Percentiles rank a stretch among this genome's conserved stretches.
phyloP scores from a whole-genome alignment of 257 asterid species.

The Capsicum chinense region DNA sequence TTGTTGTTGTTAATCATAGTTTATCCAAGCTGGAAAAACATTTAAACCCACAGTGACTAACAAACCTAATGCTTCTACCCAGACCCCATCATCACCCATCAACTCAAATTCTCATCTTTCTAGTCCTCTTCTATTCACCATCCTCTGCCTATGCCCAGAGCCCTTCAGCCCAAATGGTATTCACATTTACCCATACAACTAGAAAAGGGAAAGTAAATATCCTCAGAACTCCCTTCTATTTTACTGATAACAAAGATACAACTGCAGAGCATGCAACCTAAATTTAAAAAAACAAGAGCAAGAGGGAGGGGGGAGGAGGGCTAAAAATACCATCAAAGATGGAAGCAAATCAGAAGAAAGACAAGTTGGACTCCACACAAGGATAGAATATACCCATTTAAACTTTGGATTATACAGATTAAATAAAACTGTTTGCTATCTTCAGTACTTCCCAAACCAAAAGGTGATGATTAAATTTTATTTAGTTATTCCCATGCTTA shows the following conservation, averaged over 20 bases:
- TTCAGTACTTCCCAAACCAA: neutral
- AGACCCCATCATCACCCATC: neutral
- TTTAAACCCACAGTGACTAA: neutral
- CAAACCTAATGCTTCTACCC: neutral
- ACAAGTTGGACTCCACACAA: neutral
- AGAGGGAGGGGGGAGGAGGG: neutral
- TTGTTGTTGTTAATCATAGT: neutral
- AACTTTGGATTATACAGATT: neutral
- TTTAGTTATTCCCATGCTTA: neutral
- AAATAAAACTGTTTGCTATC: neutral
- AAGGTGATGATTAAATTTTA: neutral
- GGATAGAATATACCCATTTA: neutral
- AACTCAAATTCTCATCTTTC: slow-evolving; percentile 8
- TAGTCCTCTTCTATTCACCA: neutral
- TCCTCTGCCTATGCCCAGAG: neutral
- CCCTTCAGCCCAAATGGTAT: slow-evolving; percentile 10
- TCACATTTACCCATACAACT: neutral
- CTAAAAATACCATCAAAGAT: too few relatives aligned
- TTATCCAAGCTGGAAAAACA: neutral
- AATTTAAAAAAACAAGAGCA: neutral
- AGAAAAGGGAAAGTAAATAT: neutral
- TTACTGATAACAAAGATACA: neutral
- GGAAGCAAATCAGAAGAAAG: neutral
- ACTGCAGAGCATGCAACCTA: neutral
- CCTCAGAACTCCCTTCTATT: neutral